Base-by-base conservation (phyloP, 495 filamentous ascomycete genomes). In the Penicillium goetzii region DNA sequence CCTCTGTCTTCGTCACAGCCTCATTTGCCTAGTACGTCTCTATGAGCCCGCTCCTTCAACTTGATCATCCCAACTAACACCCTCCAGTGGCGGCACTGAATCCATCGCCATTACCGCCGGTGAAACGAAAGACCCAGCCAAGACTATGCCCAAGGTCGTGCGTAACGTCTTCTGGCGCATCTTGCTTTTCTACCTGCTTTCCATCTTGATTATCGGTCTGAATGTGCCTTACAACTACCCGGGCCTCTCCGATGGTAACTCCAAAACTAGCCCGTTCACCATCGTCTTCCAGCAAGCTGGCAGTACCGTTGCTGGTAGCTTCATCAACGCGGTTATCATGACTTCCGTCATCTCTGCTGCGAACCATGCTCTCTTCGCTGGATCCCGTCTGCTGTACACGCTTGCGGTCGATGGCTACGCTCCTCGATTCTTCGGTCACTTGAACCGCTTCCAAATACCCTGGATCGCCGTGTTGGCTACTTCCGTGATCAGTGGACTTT, bases 381-480 rank as follows among this genome's bases (percentile, higher is more conserved):
- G 81, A 3, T 79, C 82, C 1, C 75, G 84, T 32, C 64, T 85
- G 17, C 73, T 86, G 5, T 85, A 83, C 66, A 72, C 82, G 8
- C 72, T 83, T n/a, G 78, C 79, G 0, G 66, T 79, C 0, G 74
- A 80, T 17, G 76, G 78, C 23, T 80, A 84, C 57, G 82, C 82
- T 0, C 80, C 82, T 1, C 61, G 60, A 8, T 71, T 81, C 59
- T 82, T 89, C 62, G 76, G 77, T 10, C 69, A 73, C 17, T 66
- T 87, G 28, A 88, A 84, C 49, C 77, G 81, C n/a, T 82, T 83
- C 62, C 73, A 83, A 23, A 81, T 88, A 0, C 86, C 86, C 2
- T 87, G 84, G 84, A 72, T 87, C 11, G 83, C 85, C 1, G 84
- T 88, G 3, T 75, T 88, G 0, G 79, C 78, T 3, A 87, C 85